Conservation (phyloP, 352 stramenopile genomes). For the Pythium oligandrum region DNA sequence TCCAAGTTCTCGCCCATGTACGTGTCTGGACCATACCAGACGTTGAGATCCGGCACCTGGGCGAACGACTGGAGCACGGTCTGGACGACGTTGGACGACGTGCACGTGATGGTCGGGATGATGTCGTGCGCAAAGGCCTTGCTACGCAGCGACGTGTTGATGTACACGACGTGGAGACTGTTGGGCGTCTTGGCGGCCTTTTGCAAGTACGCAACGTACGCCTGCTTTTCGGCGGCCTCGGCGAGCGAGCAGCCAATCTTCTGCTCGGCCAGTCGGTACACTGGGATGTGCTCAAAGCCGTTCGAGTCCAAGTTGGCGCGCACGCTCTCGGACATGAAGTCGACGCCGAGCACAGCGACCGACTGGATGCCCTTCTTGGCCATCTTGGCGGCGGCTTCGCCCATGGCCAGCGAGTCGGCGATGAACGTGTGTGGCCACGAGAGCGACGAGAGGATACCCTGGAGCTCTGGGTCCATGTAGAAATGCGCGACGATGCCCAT, state of each 20-base stretch:
- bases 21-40: constrained; percentile 95
- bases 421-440: constrained; percentile 91
- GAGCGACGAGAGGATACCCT: constrained; percentile 83
- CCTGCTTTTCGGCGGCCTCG: constrained; percentile 90
- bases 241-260: constrained; percentile 95
- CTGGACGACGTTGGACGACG: constrained; percentile 94
- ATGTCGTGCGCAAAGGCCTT: constrained; percentile 93
- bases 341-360: constrained; percentile 94
- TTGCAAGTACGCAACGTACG: constrained; percentile 92
- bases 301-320: constrained; percentile 92
- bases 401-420: constrained; percentile 96
- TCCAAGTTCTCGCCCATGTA: constrained; percentile 98
- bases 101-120: constrained; percentile 97
- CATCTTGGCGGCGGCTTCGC: constrained; percentile 96
- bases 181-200: constrained; percentile 84
- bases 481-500: constrained; percentile 97
- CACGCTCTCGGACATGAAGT: constrained; percentile 98
- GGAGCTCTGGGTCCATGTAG: constrained; percentile 98
- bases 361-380: constrained; percentile 83
- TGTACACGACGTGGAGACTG: constrained; percentile 97
- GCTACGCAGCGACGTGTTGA: constrained; percentile 96
- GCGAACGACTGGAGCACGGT: constrained; percentile 93
- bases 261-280: constrained; percentile 91
- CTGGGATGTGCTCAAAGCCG: constrained; percentile 86
- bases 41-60: constrained; percentile 88